Base-by-base conservation (phyloP, 345 rosid species). In the Carallia pectinifolia region DNA sequence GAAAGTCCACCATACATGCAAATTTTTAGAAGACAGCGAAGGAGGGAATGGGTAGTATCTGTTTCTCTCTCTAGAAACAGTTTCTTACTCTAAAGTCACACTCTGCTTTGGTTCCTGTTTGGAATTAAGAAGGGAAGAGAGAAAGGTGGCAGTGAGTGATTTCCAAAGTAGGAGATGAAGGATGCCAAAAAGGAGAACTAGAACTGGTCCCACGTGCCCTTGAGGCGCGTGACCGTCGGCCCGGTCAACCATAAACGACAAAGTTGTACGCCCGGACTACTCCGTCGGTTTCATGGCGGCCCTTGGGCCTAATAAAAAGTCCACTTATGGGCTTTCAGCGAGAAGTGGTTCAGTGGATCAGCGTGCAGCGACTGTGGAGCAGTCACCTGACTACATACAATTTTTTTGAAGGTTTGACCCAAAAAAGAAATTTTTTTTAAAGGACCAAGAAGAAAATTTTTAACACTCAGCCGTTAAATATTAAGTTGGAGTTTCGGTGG, bases 171-270 rank as follows among this genome's bases (percentile, higher is more conserved):
- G 74, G 76, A 76, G 81, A 76, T 70, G 74, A 80, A 80, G 79
- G 76, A 71, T 73, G 78, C 76, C 73, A 68, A 71, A 74, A 59
- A 66, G 67, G 58, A 61, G 72, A 53, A 61, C 38, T 55, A 66
- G 62, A 56, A 50, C 33, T 67, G 77, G 76, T 48, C 71, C 79
- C 87, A 83, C 87, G 80, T 71, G 65, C 81, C 64, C 44, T 47
- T 27, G 34, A 39, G 76, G 70, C 76, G 83, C 84, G 90, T 81
- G 83, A 55, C 31, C 0, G 53, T 76, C 80, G 73, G 58, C 40
- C 15, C 71, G 77, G 87, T 84, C 88, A 88, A 80, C 86, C 29
- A 31, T 34, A 60, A 19, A 37, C 56, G 70, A 70, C 80, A 80
- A 72, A 60, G 53, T 6, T 30, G 31, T 55, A 55, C 30, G 23